Evolutionary conservation across 2,329 filamentous ascomycete genomes (phyloP).

Genomic region (Monilinia aucupariae): DNA sequence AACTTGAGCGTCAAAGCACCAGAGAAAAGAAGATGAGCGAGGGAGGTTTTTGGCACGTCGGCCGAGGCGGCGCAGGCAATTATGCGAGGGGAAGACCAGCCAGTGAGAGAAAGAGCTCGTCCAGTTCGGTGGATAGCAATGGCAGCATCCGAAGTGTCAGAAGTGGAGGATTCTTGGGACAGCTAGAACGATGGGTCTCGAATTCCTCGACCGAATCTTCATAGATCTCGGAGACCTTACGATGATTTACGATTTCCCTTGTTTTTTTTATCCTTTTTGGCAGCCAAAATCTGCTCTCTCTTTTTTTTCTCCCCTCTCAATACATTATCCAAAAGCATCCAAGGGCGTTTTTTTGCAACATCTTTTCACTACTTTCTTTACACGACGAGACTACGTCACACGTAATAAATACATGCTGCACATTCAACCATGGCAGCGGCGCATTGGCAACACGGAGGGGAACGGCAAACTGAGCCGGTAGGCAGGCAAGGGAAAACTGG

Average conservation of each 20-base stretch:
- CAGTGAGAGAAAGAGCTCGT: slow-evolving; percentile 11
- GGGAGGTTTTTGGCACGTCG: slow-evolving; percentile 30
- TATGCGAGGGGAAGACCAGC: background rate
- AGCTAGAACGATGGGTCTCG: slow-evolving; percentile 2
- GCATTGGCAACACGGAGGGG: background rate
- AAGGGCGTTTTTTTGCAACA: slow-evolving; percentile 2
- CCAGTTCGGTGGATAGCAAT: background rate
- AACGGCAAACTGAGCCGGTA: background rate
- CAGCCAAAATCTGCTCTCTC: too few relatives aligned
- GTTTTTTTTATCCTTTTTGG: too few relatives aligned
- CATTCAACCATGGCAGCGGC: background rate
- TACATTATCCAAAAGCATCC: background rate
- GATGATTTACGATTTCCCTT: background rate
- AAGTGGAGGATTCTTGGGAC: slow-evolving; percentile 5
- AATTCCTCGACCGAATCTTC: background rate
- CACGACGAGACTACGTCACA: background rate
- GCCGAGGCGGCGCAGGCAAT: slow-evolving; percentile 34
- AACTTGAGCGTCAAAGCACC: slow-evolving; percentile 30
- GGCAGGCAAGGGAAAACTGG: background rate
- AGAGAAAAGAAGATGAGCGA: slow-evolving; percentile 29
- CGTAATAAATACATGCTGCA: background rate
- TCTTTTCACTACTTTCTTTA: background rate
- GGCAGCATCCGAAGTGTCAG: background rate
- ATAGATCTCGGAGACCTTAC: background rate
- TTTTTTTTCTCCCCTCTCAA: background rate